Evolutionary conservation across 2,329 filamentous ascomycete genomes (phyloP).

Genomic region (Phialemonium atrogriseum): DNA sequence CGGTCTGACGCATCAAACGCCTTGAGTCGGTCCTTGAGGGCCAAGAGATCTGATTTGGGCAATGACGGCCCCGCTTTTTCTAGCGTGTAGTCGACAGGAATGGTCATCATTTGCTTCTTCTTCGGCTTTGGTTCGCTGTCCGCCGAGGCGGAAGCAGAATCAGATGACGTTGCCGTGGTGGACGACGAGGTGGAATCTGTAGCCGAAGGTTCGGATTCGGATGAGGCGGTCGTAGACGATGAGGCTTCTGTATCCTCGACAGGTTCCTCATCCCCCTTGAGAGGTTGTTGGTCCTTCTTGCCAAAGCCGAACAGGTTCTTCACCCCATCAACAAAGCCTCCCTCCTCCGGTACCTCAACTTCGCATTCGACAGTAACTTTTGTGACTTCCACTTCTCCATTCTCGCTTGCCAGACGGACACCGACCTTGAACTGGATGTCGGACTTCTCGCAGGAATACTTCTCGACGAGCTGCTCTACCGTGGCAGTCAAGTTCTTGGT

Average conservation of each 20-base stretch:
- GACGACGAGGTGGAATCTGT: conserved; percentile 15
- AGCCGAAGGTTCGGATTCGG: conserved; percentile 22
- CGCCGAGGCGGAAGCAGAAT: conserved; percentile 38
- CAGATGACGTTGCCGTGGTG: conserved; percentile 25
- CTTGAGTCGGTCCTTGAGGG: conserved; percentile 61
- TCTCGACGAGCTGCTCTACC: conserved; percentile 68
- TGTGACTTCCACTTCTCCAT: conserved; percentile 72
- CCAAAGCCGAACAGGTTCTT: conserved; percentile 96
- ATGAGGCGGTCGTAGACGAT: conserved; percentile 32
- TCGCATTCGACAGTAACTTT: conserved; percentile 80
- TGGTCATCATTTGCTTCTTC: conserved; percentile 49
- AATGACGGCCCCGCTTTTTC: conserved; percentile 43
- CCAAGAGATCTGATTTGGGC: conserved; percentile 37
- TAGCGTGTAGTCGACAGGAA: conserved; percentile 41
- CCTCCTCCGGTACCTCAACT: conserved; percentile 63
- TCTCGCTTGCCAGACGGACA: conserved; percentile 61
- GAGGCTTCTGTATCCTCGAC: conserved; percentile 31
- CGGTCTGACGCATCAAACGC: conserved; percentile 83
- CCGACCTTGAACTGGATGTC: conserved; percentile 76
- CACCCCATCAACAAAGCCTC: conserved; percentile 81
- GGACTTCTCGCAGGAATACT: conserved; percentile 65
- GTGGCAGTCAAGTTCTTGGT: conserved; percentile 83
- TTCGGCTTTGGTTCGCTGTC: conserved; percentile 47
- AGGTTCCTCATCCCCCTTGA: conserved; percentile 53
- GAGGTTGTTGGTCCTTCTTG: conserved; percentile 73